These are phyloP conservation scores for Marvania coccoides DNA, from an alignment of 139 green algal genomes.

Conservation along the genomic window DNA sequence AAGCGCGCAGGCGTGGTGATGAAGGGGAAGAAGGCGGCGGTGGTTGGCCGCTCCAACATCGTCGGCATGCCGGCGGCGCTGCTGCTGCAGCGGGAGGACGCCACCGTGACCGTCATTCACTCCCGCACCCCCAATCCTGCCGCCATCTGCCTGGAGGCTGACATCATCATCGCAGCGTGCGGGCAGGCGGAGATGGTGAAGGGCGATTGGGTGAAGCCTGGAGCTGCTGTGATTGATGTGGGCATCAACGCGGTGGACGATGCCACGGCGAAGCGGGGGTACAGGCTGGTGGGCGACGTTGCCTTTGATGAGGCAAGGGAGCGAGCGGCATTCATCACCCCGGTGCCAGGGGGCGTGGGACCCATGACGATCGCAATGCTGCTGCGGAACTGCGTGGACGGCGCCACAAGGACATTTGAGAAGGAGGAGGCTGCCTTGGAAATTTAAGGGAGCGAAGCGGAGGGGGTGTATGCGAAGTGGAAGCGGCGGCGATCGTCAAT, in stretches of 20 bases:
- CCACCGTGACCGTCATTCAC: conserved; percentile 45
- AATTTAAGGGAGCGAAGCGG: too few species aligned
- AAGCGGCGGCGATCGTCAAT: neutral
- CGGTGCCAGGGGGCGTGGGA: conserved; percentile 91
- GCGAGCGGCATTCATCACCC: conserved; percentile 77
- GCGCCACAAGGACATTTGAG: conserved; percentile 14
- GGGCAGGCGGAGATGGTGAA: conserved; percentile 81
- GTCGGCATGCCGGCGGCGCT: conserved; percentile 82
- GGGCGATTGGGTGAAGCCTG: conserved; percentile 67
- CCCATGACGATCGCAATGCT: conserved; percentile 98
- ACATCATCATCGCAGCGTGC: conserved; percentile 93
- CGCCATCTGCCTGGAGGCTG: conserved; percentile 66
- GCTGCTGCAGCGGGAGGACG: conserved; percentile 59
- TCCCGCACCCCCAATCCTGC: conserved; percentile 48
- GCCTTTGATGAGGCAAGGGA: conserved; percentile 53
- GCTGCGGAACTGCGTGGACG: conserved; percentile 68
- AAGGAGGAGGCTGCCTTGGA: too few species aligned
- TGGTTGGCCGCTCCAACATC: conserved; percentile 90
- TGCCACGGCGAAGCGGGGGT: conserved; percentile 39
- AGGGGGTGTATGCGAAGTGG: neutral
- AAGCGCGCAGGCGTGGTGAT: conserved; percentile 50
- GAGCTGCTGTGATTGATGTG: conserved; percentile 63
- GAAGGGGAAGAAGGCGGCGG: conserved; percentile 66
- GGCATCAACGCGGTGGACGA: conserved; percentile 63
- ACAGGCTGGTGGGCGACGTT: conserved; percentile 83